phyloP scores from a whole-genome alignment of 1,139 yeast species.

The Blastobotrys proliferans region DNA sequence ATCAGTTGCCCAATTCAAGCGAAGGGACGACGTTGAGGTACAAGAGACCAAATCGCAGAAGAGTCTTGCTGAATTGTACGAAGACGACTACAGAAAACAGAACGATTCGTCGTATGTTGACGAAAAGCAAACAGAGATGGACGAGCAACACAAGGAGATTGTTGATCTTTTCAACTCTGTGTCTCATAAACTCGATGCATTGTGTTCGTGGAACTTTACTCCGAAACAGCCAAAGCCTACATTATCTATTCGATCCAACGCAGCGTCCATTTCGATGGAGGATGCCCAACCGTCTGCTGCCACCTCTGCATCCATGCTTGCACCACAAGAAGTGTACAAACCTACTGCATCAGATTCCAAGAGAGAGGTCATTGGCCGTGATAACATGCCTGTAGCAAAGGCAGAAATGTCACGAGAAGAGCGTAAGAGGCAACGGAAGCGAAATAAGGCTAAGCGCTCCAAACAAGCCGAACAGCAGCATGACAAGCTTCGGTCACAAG shows the following conservation, averaged over 20 bases:
- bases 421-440: constrained; percentile 80
- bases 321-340: constrained; percentile 93
- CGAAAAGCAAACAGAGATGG: constrained; percentile 55
- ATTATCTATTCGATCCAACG: constrained; percentile 73
- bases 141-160: constrained; percentile 75
- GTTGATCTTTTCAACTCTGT: constrained; percentile 58
- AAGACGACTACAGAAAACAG: constrained; percentile 64
- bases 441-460: constrained; percentile 75
- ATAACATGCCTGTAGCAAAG: constrained; percentile 79
- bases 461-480: constrained; percentile 43
- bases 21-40: constrained; percentile 50
- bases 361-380: constrained; percentile 67
- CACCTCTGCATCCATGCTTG: constrained; percentile 70
- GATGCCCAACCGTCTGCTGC: constrained; percentile 92
- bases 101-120: constrained; percentile 38
- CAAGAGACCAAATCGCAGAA: constrained; percentile 82
- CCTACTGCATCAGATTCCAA: constrained; percentile 39
- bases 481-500: constrained; percentile 31
- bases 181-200: constrained; percentile 72
- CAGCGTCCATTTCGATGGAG: constrained; percentile 84
- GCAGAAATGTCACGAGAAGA: constrained; percentile 84
- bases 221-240: constrained; percentile 86
- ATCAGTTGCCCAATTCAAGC: constrained; percentile 51
- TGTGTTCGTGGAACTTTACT: constrained; percentile 87
- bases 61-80: constrained; percentile 89